Percentiles rank a stretch among this genome's conserved stretches.
These are phyloP conservation scores for Stereocaulon alpinum DNA, from an alignment of 495 filamentous ascomycete genomes.

Conservation along the genomic window DNA sequence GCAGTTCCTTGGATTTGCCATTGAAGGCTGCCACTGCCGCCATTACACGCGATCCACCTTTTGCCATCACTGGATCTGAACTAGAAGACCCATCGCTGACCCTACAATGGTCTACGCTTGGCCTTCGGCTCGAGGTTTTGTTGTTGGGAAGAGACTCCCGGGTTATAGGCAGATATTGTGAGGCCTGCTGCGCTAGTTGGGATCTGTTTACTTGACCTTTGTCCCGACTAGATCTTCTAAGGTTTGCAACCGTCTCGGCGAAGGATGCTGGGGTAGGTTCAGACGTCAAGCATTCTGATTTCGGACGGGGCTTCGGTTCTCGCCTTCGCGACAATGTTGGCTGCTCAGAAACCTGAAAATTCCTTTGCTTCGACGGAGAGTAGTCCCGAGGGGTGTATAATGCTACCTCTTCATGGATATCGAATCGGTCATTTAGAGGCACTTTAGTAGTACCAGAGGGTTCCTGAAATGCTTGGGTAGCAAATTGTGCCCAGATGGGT, in stretches of 20 bases:
- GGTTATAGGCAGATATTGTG: conserved; percentile 21
- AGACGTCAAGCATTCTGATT: conserved; percentile 38
- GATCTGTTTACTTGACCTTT: conserved; percentile 5
- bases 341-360: conserved; percentile 48
- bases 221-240: conserved; percentile 10
- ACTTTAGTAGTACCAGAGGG: conserved; percentile 28
- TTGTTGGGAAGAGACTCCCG: background rate
- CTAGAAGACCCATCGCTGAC: conserved; percentile 5
- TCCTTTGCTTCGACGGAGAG: conserved; percentile 53
- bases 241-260: conserved; percentile 14
- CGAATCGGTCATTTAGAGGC: conserved; percentile 32
- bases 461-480: conserved; percentile 36
- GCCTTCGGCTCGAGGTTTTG: background rate
- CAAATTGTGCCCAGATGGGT: conserved; percentile 71
- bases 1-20: conserved; percentile 29
- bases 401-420: conserved; percentile 47
- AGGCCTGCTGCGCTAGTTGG: conserved; percentile 23
- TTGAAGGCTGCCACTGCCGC: conserved; percentile 56
- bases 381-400: conserved; percentile 53
- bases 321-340: conserved; percentile 40
- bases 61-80: conserved; percentile 13
- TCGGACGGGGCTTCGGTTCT: conserved; percentile 39
- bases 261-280: conserved; percentile 28
- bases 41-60: conserved; percentile 46
- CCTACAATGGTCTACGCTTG: background rate